phyloP scores from a whole-genome alignment of 495 filamentous ascomycete species.

The Copromyces sp. region DNA sequence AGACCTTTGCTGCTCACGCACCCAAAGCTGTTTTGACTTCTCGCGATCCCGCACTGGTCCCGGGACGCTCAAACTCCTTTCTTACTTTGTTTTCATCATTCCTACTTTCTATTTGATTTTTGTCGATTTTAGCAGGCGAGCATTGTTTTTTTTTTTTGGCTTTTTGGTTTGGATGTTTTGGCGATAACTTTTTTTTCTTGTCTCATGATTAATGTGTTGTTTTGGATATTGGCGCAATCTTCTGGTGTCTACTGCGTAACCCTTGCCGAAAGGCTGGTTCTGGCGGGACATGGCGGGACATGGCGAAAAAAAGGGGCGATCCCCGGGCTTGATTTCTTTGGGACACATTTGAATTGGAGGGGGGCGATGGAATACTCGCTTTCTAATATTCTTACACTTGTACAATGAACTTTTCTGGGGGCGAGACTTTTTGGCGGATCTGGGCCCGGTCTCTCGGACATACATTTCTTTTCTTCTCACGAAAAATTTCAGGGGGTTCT shows the following conservation, averaged over 20 bases:
- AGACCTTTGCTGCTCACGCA: constrained; percentile 29
- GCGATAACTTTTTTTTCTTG: constrained; percentile 8
- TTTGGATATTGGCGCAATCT: constrained; percentile 17
- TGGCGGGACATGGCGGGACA: constrained; percentile 6
- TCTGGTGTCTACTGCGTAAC: constrained; percentile 13
- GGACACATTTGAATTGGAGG: constrained; percentile 3
- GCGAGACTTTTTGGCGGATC: neutral
- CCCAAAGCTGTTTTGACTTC: constrained; percentile 20
- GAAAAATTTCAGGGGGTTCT: neutral
- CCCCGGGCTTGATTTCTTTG: constrained; percentile 6
- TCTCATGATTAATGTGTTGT: constrained; percentile 2
- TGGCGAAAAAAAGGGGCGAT: constrained; percentile 11
- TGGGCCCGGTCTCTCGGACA: neutral
- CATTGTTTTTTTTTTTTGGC: constrained; percentile 16
- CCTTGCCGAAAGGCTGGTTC: constrained; percentile 14
- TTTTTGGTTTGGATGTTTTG: constrained; percentile 15
- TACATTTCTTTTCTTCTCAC: neutral
- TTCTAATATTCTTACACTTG: neutral
- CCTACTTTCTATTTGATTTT: constrained; percentile 5
- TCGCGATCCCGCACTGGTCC: constrained; percentile 12
- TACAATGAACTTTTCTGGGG: neutral
- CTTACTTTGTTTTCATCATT: constrained; percentile 11
- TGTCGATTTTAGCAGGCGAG: constrained; percentile 22
- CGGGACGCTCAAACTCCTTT: constrained; percentile 11
- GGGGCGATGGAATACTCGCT: neutral